Base-by-base conservation (phyloP, 139 green algal genomes). In the Picochlorum sp. region DNA sequence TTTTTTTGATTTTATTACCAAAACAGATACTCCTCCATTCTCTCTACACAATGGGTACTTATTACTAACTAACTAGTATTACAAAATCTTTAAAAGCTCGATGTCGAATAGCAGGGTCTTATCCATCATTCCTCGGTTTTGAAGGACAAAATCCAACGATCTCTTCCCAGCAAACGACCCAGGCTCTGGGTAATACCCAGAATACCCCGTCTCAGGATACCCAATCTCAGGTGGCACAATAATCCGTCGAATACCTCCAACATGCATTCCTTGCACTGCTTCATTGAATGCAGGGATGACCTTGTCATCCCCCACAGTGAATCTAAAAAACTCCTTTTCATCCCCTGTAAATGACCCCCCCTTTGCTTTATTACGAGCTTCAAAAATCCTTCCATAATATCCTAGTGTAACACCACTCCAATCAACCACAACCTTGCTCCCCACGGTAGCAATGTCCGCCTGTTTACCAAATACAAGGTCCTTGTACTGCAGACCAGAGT, bases 361-460 rank as follows among this genome's bases (percentile, higher is more conserved):
- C 72, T 90, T 91, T 59, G 83, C 60, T 82, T 95, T 95, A 77
- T 95, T 95, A 2, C 87, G 76, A 3, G 87, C 87, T 67, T 95
- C 86, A 74, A 95, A 94, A 0, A 87, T 85, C 0, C 86, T 66
- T 1, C 83, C 77, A 21, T 73, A 90, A 65, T 95, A 94, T 6
- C 86, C 89, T 10, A 96, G 90, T 4, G 91, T 98, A 75, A 92
- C 95, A 3, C 92, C 92, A 44, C 85, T 83, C 92, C 92, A 98
- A 71, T 97, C 91, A 0, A 97, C 65, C 11, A 90, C 74, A 11
- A 81, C 78, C 0, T 60, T 75, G 34, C 92, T 69, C 3, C 91
- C 91, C 26, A 34, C 13, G 5, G 41, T 15, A 38, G 23, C 51
- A n/a, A 34, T 0, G 5, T 18, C 6, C 3, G 51, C 23, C 0